phyloP scores from a whole-genome alignment of 257 asterid species.

The Solanum paucissectum region DNA sequence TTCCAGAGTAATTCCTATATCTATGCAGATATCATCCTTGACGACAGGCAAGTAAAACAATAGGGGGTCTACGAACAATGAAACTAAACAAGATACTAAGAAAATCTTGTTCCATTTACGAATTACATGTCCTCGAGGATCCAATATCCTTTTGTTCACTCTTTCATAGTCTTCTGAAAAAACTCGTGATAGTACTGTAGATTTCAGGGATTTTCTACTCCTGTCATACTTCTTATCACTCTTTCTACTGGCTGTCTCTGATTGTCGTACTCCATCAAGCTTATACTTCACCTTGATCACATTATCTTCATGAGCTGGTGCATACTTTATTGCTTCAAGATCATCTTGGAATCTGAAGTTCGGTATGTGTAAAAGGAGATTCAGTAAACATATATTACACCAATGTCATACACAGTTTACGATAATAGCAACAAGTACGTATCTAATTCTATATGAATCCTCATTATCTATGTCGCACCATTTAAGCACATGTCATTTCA shows the following conservation, averaged over 20 bases:
- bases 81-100: constrained; percentile 69
- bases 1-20: constrained; percentile 50
- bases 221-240: constrained; percentile 11
- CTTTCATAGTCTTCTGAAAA: constrained; percentile 85
- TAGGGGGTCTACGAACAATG: constrained; percentile 80
- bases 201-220: constrained; percentile 39
- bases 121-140: constrained; percentile 74
- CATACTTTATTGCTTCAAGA: constrained; percentile 30
- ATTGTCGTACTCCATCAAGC: constrained; percentile 26
- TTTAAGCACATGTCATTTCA: neutral
- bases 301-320: constrained; percentile 28
- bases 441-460: neutral
- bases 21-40: constrained; percentile 40
- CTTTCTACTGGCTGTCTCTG: constrained; percentile 26
- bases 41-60: constrained; percentile 76
- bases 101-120: constrained; percentile 80
- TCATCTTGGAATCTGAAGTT: constrained; percentile 56
- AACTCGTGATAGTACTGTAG: constrained; percentile 65
- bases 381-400: neutral
- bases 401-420: neutral
- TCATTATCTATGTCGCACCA: neutral
- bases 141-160: constrained; percentile 53
- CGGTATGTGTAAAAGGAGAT: neutral
- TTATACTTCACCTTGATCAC: constrained; percentile 39
- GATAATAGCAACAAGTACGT: neutral